Conservation (phyloP, 805 yeast species). For the Lachancea waltii region DNA sequence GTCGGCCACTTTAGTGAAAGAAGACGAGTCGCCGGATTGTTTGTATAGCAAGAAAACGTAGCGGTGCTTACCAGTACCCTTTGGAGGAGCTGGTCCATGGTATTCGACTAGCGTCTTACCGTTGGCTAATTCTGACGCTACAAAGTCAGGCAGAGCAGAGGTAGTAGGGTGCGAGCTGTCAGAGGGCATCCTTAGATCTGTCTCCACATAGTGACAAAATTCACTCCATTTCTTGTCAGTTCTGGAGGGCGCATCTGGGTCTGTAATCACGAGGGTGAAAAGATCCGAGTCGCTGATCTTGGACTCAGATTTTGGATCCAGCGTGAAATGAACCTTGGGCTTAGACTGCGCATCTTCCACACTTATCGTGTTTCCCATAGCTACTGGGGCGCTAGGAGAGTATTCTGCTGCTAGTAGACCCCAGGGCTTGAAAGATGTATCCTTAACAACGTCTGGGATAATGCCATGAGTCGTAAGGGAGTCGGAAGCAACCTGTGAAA, state of each 20-base stretch:
- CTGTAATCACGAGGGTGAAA: conserved; percentile 76
- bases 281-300: conserved; percentile 33
- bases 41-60: conserved; percentile 72
- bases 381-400: conserved; percentile 38
- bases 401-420: conserved; percentile 28
- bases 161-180: conserved; percentile 9
- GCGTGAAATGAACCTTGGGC: conserved; percentile 64
- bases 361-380: conserved; percentile 68
- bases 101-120: conserved; percentile 50
- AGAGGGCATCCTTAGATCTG: conserved; percentile 34
- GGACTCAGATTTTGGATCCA: conserved; percentile 35
- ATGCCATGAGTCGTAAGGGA: conserved; percentile 24
- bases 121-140: conserved; percentile 30
- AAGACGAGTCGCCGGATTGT: conserved; percentile 38
- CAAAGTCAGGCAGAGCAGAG: conserved; percentile 35
- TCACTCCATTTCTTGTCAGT: conserved; percentile 85
- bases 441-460: conserved; percentile 24
- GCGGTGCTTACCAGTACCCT: conserved; percentile 78
- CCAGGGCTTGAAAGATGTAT: conserved; percentile 15
- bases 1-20: conserved; percentile 20
- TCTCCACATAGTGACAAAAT: conserved; percentile 65
- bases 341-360: conserved; percentile 59
- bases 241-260: conserved; percentile 89
- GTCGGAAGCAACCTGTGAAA: conserved; percentile 18
- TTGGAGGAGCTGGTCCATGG: conserved; percentile 87